These are phyloP conservation scores for Phytophthora idaei DNA, from an alignment of 352 stramenopile species.

Conservation along the genomic window DNA sequence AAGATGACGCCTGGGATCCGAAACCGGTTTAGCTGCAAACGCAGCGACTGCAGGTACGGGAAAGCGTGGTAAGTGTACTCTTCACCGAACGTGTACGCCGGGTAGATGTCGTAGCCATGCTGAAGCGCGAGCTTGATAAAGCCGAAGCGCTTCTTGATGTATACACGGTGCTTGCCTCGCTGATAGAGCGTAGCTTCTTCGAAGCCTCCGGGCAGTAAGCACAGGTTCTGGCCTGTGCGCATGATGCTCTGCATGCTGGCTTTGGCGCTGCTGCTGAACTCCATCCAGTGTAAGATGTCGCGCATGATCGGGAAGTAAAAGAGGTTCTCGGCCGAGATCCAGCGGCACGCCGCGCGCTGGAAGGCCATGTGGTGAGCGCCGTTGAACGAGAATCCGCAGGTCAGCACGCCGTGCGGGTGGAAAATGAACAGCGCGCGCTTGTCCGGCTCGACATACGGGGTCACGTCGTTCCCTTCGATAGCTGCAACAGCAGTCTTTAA, in stretches of 20 bases:
- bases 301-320: conserved; percentile 75
- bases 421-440: conserved; percentile 47
- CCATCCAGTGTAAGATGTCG: conserved; percentile 74
- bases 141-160: conserved; percentile 89
- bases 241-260: conserved; percentile 58
- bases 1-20: conserved; percentile 87
- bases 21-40: conserved; percentile 83
- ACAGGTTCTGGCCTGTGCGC: conserved; percentile 63
- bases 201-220: conserved; percentile 91
- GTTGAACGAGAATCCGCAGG: conserved; percentile 61
- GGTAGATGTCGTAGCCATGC: conserved; percentile 86
- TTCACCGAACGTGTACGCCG: conserved; percentile 94
- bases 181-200: conserved; percentile 93
- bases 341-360: conserved; percentile 48
- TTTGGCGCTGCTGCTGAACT: conserved; percentile 61
- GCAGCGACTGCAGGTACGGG: conserved; percentile 73
- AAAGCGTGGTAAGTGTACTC: conserved; percentile 88
- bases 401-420: conserved; percentile 72
- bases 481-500: conserved; percentile 4
- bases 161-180: conserved; percentile 87
- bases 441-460: conserved; percentile 16
- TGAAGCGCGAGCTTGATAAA: conserved; percentile 95
- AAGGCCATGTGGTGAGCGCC: conserved; percentile 60
- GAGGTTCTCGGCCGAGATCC: conserved; percentile 71
- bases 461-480: conserved; percentile 27